Base-by-base conservation (phyloP, 2,329 filamentous ascomycete species). In the Rhynchosporium graminicola region DNA sequence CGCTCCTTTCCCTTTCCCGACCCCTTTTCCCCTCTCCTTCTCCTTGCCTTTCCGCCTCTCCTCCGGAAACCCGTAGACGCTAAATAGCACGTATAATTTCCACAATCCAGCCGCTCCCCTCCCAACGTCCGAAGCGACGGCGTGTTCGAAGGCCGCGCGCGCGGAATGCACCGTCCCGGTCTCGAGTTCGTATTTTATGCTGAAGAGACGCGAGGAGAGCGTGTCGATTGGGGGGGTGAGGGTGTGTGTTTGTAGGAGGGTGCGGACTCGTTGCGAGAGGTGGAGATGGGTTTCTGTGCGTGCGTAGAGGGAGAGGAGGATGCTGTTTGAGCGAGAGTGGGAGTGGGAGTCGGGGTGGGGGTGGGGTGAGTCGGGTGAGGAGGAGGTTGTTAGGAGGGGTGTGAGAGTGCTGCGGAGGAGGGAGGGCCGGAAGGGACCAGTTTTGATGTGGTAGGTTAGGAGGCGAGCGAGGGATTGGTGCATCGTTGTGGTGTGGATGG, bases 191-290 rank as follows among this genome's bases (percentile, higher is more conserved):
- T 79, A 77, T 63, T 79, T 78, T 20, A 89, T 82, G 0, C 79
- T 78, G 68, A 86, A 85, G 3, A 83, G 73, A 71, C 82, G 83
- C 0, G 78, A 76, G 0, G 80, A 76, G n/a, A 86, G 67, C 2
- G 73, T 76, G 28, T 76, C 72, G 28, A 70, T 67, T 20, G 65
- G 69, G 45, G 70, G 67, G 7, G 71, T 70, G 6, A 78, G 69
- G 2, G 77, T 68, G 7, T 70, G 73, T 31, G 77, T 74, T 26
- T 81, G 76, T 10, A 93, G 77, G 8, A 90, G 76, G 5, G 83
- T 80, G n/a, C 90, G 86, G 26, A 96, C 84, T 20, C 91, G 88
- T 68, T 96, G 90, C 65, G 92, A 84, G 59, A 95, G 82, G 29
- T 87, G 83, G 48, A 91, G 84, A 7, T 87, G 84, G 1, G 85